A percentile compares a stretch with the other conserved stretches of the same genome.
Conservation (phyloP, 176 grass and related monocot genomes). For the Carex cristatella region DNA sequence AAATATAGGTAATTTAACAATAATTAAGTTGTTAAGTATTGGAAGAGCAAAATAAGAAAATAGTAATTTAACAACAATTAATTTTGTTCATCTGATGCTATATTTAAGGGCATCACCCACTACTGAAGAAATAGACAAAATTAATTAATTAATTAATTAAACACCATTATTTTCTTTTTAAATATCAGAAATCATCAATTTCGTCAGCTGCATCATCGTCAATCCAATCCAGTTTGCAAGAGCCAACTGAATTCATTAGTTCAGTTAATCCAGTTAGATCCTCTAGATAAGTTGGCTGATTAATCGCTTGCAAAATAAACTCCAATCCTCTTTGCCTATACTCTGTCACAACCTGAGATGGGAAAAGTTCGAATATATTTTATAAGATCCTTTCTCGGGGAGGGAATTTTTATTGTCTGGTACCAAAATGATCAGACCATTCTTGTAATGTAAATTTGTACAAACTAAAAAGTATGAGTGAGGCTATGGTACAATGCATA, state of each 20-base stretch:
- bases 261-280: constrained; percentile 85
- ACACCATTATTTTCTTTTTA: background rate
- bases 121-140: background rate
- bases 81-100: background rate
- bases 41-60: background rate
- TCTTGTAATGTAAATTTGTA: no score
- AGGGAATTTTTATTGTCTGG: no score
- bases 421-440: no score
- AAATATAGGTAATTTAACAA: no score
- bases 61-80: background rate
- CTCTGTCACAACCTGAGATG: constrained; percentile 65
- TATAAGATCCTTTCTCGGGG: background rate
- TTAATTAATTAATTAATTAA: background rate
- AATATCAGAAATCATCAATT: constrained; percentile 22
- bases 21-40: background rate
- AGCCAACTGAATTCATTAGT: constrained; percentile 54
- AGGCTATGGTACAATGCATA: no score
- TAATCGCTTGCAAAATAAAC: constrained; percentile 88
- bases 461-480: no score
- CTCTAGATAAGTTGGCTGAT: constrained; percentile 84
- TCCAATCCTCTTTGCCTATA: constrained; percentile 67
- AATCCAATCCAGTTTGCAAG: constrained; percentile 52
- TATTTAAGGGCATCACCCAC: background rate
- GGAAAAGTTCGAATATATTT: constrained; percentile 28
- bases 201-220: constrained; percentile 43